These are phyloP conservation scores for Tuber aestivum DNA, from an alignment of 495 filamentous ascomycete genomes.

Conservation along the genomic window DNA sequence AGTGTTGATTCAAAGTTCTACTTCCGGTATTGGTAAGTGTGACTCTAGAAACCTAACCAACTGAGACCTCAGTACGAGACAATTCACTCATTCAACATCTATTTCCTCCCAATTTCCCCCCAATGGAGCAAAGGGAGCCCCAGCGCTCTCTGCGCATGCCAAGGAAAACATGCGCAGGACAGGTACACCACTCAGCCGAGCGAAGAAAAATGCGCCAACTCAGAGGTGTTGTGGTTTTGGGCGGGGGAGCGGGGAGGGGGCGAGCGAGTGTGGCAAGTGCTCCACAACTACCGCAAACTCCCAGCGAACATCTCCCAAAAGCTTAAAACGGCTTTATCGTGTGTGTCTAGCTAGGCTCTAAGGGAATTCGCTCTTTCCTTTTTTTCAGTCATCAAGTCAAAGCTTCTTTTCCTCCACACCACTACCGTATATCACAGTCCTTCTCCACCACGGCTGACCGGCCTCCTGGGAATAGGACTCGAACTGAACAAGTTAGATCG, in stretches of 20 bases:
- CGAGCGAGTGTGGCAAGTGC: neutral
- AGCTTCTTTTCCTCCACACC: slow-evolving; percentile 1
- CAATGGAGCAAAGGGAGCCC: neutral
- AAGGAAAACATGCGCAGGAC: neutral
- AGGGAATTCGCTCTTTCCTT: neutral
- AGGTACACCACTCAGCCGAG: neutral
- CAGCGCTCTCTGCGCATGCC: neutral
- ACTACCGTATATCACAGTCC: neutral
- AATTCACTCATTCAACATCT: neutral
- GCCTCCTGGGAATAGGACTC: neutral
- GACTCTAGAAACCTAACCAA: neutral
- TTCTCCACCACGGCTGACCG: neutral
- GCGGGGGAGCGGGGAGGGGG: neutral
- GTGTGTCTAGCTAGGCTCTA: neutral
- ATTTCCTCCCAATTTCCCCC: neutral
- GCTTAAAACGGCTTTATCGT: slow-evolving; percentile 1
- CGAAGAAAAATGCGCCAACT: neutral
- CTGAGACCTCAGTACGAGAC: neutral
- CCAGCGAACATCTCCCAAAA: neutral
- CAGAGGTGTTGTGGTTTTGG: neutral
- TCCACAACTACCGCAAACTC: slow-evolving; percentile 1
- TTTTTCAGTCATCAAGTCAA: neutral
- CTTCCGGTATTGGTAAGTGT: neutral
- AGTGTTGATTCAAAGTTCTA: neutral
- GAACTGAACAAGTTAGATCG: neutral